A percentile compares a stretch with the other conserved stretches of the same genome.
phyloP scores from a whole-genome alignment of 257 asterid species.

The Plantago elongata region DNA sequence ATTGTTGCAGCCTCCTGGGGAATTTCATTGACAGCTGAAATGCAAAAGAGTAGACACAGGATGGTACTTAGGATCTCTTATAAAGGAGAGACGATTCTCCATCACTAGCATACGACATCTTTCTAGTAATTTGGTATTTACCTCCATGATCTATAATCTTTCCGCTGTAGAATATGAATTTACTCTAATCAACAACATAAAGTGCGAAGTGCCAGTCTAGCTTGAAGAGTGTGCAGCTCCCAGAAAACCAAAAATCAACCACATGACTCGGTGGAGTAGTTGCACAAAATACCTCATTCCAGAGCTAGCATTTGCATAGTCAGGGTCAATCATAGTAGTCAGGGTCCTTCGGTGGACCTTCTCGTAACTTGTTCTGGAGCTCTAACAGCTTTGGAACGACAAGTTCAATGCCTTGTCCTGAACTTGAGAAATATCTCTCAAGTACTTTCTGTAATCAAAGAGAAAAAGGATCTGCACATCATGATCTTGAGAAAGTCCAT shows the following conservation, averaged over 20 bases:
- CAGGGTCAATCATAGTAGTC: conserved; percentile 30
- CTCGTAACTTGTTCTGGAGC: conserved; percentile 51
- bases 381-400: conserved; percentile 71
- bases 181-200: too few species aligned
- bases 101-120: too few species aligned
- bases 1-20: too few species aligned
- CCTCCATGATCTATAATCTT: too few species aligned
- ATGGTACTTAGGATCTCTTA: background rate
- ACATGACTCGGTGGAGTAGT: background rate
- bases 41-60: background rate
- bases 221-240: too few species aligned
- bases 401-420: conserved; percentile 62
- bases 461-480: background rate
- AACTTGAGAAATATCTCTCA: conserved; percentile 58
- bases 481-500: background rate
- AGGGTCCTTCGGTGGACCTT: conserved; percentile 46
- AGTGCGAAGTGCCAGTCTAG: too few species aligned
- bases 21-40: too few species aligned
- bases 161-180: too few species aligned
- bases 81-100: too few species aligned
- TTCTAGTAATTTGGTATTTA: too few species aligned
- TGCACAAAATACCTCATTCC: background rate
- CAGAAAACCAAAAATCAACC: background rate
- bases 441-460: conserved; percentile 59
- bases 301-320: background rate